Conservation (phyloP, 2,329 filamentous ascomycete genomes). For the Ophiostoma sp. region DNA sequence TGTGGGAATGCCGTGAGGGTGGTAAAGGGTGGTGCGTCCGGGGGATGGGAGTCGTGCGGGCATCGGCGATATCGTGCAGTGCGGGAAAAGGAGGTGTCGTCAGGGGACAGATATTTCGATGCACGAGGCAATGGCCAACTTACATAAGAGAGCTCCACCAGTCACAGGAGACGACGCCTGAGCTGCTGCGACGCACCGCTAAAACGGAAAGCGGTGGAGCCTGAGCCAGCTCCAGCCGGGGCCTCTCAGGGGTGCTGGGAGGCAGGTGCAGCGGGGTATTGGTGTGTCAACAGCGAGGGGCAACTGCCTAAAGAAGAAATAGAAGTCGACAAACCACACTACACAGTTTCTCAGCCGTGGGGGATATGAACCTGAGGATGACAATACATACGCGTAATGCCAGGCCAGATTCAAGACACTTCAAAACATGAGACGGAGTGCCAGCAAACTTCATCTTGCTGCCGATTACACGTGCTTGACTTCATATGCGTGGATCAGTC, state of each 20-base stretch:
- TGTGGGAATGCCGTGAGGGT: background rate
- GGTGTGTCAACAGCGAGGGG: conserved; percentile 13
- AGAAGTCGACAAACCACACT: conserved; percentile 2
- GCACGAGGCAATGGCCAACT: conserved; percentile 2
- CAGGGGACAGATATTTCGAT: conserved; percentile 22
- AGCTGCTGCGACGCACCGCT: background rate
- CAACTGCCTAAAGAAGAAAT: conserved; percentile 18
- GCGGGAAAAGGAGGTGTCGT: conserved; percentile 20
- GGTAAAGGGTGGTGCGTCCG: background rate
- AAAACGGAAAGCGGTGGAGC: conserved; percentile 2
- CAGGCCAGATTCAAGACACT: no score
- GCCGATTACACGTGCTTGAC: background rate
- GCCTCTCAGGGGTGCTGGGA: background rate
- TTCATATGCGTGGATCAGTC: background rate
- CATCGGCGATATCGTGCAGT: conserved; percentile 1
- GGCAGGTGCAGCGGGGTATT: conserved; percentile 14
- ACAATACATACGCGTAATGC: background rate
- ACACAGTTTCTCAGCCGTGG: background rate
- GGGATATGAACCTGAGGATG: background rate
- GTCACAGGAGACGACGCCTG: background rate
- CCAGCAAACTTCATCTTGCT: background rate
- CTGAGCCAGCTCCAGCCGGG: background rate
- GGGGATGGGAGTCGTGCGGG: conserved; percentile 2
- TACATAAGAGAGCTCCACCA: conserved; percentile 17
- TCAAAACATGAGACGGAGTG: no score